Evolutionary conservation across 2,329 filamentous ascomycete genomes (phyloP).

Genomic region (Botrytis galanthina): DNA sequence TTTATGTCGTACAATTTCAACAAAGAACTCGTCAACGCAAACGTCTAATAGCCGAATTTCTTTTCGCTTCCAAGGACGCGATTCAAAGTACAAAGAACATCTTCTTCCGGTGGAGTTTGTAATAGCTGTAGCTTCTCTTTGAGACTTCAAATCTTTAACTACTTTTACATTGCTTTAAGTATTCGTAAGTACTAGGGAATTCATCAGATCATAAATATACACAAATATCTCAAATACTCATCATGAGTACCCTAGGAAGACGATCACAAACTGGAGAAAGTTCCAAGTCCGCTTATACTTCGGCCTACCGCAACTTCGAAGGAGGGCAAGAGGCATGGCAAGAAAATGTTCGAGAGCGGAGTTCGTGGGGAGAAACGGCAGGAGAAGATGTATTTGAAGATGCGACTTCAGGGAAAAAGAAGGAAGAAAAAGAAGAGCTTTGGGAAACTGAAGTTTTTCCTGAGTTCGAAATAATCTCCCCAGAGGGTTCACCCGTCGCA

Average conservation of each 20-base stretch:
- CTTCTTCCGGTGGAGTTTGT: neutral
- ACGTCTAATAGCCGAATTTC: neutral
- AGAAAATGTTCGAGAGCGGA: neutral
- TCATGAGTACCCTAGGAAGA: conserved; percentile 2
- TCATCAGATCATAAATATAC: neutral
- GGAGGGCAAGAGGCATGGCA: neutral
- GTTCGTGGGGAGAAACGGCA: no score
- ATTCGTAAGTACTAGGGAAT: neutral
- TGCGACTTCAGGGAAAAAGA: no score
- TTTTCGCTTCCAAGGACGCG: neutral
- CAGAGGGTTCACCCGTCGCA: neutral
- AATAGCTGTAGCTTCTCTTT: neutral
- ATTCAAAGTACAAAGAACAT: neutral
- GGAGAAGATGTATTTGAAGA: neutral
- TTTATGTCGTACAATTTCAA: neutral
- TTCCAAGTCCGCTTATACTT: neutral
- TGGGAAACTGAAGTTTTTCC: neutral
- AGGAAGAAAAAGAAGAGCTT: neutral
- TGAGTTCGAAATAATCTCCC: neutral
- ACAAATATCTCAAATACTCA: neutral
- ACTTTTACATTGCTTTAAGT: neutral
- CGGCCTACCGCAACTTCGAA: neutral
- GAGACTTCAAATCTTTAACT: neutral
- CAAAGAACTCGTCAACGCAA: neutral
- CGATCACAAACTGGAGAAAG: no score